phyloP scores from a whole-genome alignment of 495 filamentous ascomycete species.

The Parachaetomium inaequale region DNA sequence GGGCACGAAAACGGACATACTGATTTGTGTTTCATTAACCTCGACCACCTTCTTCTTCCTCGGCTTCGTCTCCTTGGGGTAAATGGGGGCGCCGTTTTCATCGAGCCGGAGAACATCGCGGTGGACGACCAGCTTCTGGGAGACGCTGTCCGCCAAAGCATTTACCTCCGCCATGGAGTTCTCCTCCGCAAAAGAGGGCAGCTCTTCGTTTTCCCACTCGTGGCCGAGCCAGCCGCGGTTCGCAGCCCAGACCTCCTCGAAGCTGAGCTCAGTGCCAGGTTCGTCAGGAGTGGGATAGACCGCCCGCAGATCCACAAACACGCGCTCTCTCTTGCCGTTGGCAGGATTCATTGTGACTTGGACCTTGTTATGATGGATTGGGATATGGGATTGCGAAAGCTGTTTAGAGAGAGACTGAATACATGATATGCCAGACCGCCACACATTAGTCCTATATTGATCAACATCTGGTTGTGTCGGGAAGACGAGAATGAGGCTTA shows the following conservation, averaged over 20 bases:
- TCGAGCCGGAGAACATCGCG: conserved; percentile 45
- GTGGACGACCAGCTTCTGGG: conserved; percentile 44
- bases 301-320: conserved; percentile 79
- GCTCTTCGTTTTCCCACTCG: conserved; percentile 58
- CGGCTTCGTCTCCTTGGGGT: conserved; percentile 31
- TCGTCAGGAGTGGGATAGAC: conserved; percentile 76
- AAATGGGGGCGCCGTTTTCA: conserved; percentile 48
- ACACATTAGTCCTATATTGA: conserved; percentile 90
- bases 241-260: conserved; percentile 85
- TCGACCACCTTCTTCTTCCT: conserved; percentile 72
- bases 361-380: conserved; percentile 51
- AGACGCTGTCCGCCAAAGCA: conserved; percentile 26
- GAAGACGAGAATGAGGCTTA: conserved; percentile 53
- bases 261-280: conserved; percentile 67
- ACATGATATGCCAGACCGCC: conserved; percentile 53
- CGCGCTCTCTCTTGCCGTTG: conserved; percentile 73
- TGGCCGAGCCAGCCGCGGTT: conserved; percentile 72
- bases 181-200: conserved; percentile 20
- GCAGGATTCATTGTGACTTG: conserved; percentile 74
- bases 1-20: conserved; percentile 46
- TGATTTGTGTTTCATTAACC: conserved; percentile 79
- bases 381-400: conserved; percentile 49
- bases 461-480: conserved; percentile 67
- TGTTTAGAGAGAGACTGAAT: conserved; percentile 51
- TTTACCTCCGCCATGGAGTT: conserved; percentile 27